Base-by-base conservation (phyloP, 495 filamentous ascomycete genomes). In the Darksidea phi region DNA sequence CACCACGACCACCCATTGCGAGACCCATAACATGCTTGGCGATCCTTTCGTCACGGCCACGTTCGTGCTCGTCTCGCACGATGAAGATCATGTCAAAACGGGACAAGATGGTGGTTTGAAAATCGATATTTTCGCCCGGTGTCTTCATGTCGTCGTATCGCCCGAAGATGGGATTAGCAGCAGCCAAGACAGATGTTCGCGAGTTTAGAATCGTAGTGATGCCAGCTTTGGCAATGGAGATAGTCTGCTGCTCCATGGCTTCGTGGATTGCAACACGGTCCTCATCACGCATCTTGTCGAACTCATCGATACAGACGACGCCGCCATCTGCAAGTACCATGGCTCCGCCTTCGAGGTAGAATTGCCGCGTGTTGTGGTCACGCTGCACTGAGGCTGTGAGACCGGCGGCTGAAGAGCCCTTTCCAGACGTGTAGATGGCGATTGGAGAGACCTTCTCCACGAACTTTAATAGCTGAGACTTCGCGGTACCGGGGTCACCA, bases 61-160 rank as follows among this genome's bases (percentile, higher is more conserved):
- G 85, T 49, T 95, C 89, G 74, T 99, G 95, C 54, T 95, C 91
- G 69, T 99, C 95, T 34, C 89, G 89, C 47, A 99, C 92, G 64
- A 99, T 95, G 79, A 97, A 99, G 68, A 99, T 97, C 91, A 99
- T 96, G 76, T 99, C 95, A 76, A 99, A 99, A 77, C 95, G 87
- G 1, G 94, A 97, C 50, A 99, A 74, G 71, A 99, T 97, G 18
- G 95, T 99, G 1, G 95, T 99, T 71, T 99, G 95, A 78, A 99
- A 99, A 72, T 99, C 95, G 66, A 99, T 99, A 71, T 99, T 99
- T 75, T 99, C 95, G 20, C 95, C 95, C 0, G 95, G 93, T 1
- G 88, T 89, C 76, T 97, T 97, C 76, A 99, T 82, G 67, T 99
- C 95, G 70, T 99, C 95, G 72, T 99, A 99, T 11, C 95, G 86